Percentiles rank a stretch among this genome's conserved stretches.
These are phyloP conservation scores for Paraphaeosphaeria minitans DNA, from an alignment of 2,329 filamentous ascomycete genomes.

Conservation along the genomic window DNA sequence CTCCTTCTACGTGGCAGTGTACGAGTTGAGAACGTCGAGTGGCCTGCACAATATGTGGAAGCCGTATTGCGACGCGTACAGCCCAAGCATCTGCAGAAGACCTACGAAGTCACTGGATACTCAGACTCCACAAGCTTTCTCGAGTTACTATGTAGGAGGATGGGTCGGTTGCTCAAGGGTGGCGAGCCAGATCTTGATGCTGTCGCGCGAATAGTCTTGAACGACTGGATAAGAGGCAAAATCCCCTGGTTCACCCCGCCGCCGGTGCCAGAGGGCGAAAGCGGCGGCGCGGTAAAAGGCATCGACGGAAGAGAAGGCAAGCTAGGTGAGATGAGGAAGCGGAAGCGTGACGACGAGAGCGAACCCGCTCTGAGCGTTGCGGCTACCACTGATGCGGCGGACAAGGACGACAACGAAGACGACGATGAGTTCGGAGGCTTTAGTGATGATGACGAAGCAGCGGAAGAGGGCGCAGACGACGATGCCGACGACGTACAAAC, in stretches of 20 bases:
- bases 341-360: slow-evolving; percentile 62
- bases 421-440: slow-evolving; percentile 40
- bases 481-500: slow-evolving; percentile 21
- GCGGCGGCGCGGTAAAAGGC: slow-evolving; percentile 42
- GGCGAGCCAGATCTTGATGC: slow-evolving; percentile 96
- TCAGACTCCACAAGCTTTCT: slow-evolving; percentile 80
- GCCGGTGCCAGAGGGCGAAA: slow-evolving; percentile 56
- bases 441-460: slow-evolving; percentile 30
- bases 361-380: slow-evolving; percentile 30
- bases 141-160: slow-evolving; percentile 84
- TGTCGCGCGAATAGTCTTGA: slow-evolving; percentile 94
- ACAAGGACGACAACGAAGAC: slow-evolving; percentile 18
- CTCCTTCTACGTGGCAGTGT: slow-evolving; percentile 90
- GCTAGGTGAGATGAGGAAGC: slow-evolving; percentile 84
- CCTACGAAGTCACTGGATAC: slow-evolving; percentile 86
- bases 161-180: slow-evolving; percentile 82
- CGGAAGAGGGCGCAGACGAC: slow-evolving; percentile 17
- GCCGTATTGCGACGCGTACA: slow-evolving; percentile 82
- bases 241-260: slow-evolving; percentile 95
- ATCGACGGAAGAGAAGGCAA: slow-evolving; percentile 73
- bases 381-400: neutral
- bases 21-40: slow-evolving; percentile 92
- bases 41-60: slow-evolving; percentile 93
- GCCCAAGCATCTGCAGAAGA: slow-evolving; percentile 85
- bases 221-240: slow-evolving; percentile 93